Evolutionary conservation across 1,284 basidiomycete genomes (phyloP), one percentile per base, ranked within the genome.

Genomic region (Inonotus hispidus): DNA sequence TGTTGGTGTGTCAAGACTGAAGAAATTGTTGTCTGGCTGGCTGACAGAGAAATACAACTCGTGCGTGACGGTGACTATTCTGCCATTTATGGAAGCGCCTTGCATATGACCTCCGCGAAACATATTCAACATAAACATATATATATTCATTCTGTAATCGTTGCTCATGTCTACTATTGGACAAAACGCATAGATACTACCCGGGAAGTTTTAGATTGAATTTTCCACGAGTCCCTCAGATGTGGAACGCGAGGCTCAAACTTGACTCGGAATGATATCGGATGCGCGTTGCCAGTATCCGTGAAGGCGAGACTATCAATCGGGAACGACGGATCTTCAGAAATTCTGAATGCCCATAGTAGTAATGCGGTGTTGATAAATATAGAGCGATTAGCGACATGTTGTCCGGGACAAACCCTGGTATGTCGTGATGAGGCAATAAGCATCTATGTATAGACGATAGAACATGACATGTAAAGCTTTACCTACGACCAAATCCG

Each of bases 401-500:
- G 77, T 62, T 81, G 77, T 1, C 85, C 85, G 0, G 84, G 83
- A 62, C 84, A 87, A 0, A 85, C 78, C 10, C 64, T 65, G n/a
- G n/a, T n/a, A 56, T 43, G 3, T 38, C 6, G 50, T 25, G 13
- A 25, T 29, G 45, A 7, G 3, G 4, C 37, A 50, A 2, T 43
- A 16, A 62, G 8, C 27, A 16, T 43, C 10, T 58, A 29, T 37
- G 29, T 13, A 38, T 53, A n/a, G 47, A 50, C 46, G 16, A 68
- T 49, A n/a, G n/a, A 25, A 23, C n/a, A 1, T 3, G 14, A 19
- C 13, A 23, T 10, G 16, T 23, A 21, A 39, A 4, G 2, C 61
- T 70, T n/a, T 57, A 80, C 81, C 82, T 73, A 53, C 84, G 72
- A 3, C 85, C 85, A 65, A 84, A 87, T 0, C 85, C 83, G 63